Evolutionary conservation across 352 stramenopile genomes (phyloP).

Genomic region (Phytophthora citricola): DNA sequence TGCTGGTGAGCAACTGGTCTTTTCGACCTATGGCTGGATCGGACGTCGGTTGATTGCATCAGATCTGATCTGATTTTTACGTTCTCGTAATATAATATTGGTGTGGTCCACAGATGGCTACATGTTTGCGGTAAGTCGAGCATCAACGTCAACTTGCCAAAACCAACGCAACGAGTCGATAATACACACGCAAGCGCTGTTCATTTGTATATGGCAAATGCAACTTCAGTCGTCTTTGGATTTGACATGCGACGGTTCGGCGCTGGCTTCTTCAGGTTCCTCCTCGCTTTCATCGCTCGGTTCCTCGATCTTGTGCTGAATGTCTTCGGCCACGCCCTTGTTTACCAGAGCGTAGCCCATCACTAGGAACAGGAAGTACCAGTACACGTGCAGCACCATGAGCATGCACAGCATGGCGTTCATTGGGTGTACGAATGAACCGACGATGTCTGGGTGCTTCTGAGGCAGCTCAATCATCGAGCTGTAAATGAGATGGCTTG

Average conservation of each 20-base stretch:
- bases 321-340: slow-evolving; percentile 52
- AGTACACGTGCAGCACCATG: slow-evolving; percentile 54
- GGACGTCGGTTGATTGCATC: slow-evolving; percentile 8
- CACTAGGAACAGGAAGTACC: slow-evolving; percentile 53
- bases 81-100: not conserved
- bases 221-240: slow-evolving; percentile 36
- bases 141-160: not conserved
- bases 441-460: slow-evolving; percentile 33
- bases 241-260: slow-evolving; percentile 17
- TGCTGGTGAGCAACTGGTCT: slow-evolving; percentile 16
- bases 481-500: slow-evolving; percentile 42
- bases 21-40: slow-evolving; percentile 9
- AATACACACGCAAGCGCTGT: slow-evolving; percentile 7
- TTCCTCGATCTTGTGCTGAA: slow-evolving; percentile 46
- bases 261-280: slow-evolving; percentile 13
- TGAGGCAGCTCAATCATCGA: slow-evolving; percentile 27
- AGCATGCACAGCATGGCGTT: slow-evolving; percentile 52
- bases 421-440: slow-evolving; percentile 39
- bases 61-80: not conserved
- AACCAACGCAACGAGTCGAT: slow-evolving; percentile 7
- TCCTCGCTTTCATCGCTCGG: slow-evolving; percentile 18
- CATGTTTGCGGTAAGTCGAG: slow-evolving; percentile 3
- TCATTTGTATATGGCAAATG: slow-evolving; percentile 15
- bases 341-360: slow-evolving; percentile 54
- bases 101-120: slow-evolving; percentile 14